Percentiles rank a stretch among this genome's conserved stretches.
phyloP scores from a whole-genome alignment of 768 basidiomycete genomes.

The Arthromyces matolae region DNA sequence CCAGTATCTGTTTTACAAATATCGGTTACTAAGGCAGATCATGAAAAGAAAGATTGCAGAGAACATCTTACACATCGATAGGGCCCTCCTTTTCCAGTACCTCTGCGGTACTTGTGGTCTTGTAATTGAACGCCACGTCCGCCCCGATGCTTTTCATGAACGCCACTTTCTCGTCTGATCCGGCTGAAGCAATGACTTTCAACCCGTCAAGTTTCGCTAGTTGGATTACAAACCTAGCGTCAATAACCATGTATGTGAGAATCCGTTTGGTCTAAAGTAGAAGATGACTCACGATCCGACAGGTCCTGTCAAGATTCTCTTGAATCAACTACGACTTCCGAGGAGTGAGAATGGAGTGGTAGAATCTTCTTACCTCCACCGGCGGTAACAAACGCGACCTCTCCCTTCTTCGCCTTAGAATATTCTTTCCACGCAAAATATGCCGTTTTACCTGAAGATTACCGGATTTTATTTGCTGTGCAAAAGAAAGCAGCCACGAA shows the following conservation, averaged over 20 bases:
- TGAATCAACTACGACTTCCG: not conserved
- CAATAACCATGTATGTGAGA: not conserved
- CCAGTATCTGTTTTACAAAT: slow-evolving; percentile 37
- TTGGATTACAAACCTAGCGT: slow-evolving; percentile 43
- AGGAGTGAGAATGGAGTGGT: not conserved
- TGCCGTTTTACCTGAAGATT: slow-evolving; percentile 32
- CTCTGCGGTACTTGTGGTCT: slow-evolving; percentile 50
- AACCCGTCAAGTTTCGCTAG: slow-evolving; percentile 48
- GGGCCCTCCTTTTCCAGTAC: slow-evolving; percentile 54
- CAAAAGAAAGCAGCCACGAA: not conserved
- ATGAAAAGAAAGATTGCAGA: not conserved
- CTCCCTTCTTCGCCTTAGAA: slow-evolving; percentile 37
- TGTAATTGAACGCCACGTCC: slow-evolving; percentile 73
- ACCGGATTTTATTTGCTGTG: not conserved
- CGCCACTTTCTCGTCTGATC: slow-evolving; percentile 69
- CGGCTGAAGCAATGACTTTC: slow-evolving; percentile 70
- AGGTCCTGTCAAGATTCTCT: slow-evolving; percentile 23
- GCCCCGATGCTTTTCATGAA: slow-evolving; percentile 60
- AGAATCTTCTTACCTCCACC: slow-evolving; percentile 35
- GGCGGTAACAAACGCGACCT: slow-evolving; percentile 38
- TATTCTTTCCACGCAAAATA: slow-evolving; percentile 39
- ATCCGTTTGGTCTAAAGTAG: not conserved
- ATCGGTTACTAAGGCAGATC: not conserved
- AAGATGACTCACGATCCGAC: slow-evolving; percentile 40
- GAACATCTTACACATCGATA: slow-evolving; percentile 35